Evolutionary conservation across 2,329 filamentous ascomycete species (phyloP).

Genomic region (Taxawa tesnikishii): DNA sequence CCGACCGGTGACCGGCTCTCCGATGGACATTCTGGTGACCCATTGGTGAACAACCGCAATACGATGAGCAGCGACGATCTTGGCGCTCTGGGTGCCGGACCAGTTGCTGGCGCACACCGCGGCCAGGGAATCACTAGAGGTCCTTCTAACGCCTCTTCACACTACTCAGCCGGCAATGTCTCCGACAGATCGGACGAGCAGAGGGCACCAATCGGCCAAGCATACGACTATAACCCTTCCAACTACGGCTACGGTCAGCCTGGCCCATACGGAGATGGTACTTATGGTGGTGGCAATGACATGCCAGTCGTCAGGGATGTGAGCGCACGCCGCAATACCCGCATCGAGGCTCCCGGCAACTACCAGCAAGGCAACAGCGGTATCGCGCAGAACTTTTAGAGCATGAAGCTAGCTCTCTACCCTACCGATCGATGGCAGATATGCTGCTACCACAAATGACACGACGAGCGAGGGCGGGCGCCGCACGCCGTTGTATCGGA

Average conservation of each 20-base stretch:
- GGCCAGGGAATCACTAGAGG: conserved; percentile 68
- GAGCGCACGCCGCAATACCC: conserved; percentile 79
- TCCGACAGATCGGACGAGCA: conserved; percentile 45
- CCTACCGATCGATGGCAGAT: no score
- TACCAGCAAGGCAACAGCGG: conserved; percentile 83
- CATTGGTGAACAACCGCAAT: conserved; percentile 39
- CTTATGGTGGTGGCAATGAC: conserved; percentile 43
- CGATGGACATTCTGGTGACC: conserved; percentile 58
- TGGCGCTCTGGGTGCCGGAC: conserved; percentile 60
- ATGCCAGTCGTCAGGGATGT: conserved; percentile 90
- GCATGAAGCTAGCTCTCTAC: no score
- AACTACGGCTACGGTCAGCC: conserved; percentile 41
- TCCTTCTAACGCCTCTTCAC: conserved; percentile 89
- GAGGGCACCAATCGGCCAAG: conserved; percentile 22
- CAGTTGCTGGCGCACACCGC: conserved; percentile 53
- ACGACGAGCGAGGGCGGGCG: no score
- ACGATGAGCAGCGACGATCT: conserved; percentile 65
- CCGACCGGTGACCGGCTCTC: conserved; percentile 40
- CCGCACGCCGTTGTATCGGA: no score
- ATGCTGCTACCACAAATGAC: no score
- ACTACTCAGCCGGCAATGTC: conserved; percentile 70
- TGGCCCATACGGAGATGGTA: conserved; percentile 43
- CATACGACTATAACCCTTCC: conserved; percentile 16
- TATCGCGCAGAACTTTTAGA: conserved; percentile 92
- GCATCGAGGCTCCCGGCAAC: conserved; percentile 82